These are phyloP conservation scores for Trichoderma endophyticum DNA, from an alignment of 2,329 filamentous ascomycete species.

Conservation along the genomic window DNA sequence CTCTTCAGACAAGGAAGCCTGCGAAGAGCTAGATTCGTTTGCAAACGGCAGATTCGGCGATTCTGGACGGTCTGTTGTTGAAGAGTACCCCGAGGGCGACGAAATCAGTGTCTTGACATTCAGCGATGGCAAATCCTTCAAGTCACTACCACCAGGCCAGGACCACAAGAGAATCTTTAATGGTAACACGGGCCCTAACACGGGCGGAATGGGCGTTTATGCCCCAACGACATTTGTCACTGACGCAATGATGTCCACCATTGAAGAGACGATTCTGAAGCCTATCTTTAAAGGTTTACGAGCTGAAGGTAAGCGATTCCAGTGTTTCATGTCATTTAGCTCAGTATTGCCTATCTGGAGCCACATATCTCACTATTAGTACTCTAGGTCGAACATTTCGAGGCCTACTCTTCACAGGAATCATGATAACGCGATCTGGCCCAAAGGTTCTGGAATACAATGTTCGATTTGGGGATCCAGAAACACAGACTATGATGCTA, in stretches of 20 bases:
- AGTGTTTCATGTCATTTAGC: neutral
- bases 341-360: neutral
- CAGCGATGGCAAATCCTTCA: neutral
- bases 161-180: neutral
- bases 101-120: neutral
- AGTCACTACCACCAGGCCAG: neutral
- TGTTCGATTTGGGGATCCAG: neutral
- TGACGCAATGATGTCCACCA: neutral
- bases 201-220: neutral
- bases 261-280: neutral
- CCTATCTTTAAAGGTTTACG: neutral
- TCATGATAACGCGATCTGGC: neutral
- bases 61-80: neutral
- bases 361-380: accelerated
- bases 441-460: neutral
- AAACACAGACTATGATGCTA: neutral
- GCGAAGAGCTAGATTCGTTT: neutral
- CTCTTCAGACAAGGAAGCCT: neutral
- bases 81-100: neutral
- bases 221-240: neutral
- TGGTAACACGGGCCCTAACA: neutral
- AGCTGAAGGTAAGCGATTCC: neutral
- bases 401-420: neutral
- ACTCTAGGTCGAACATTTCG: neutral
- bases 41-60: neutral